Percentiles rank a stretch among this genome's conserved stretches.
Conservation (phyloP, 129 eudicot species). For the Tagetes erecta region DNA sequence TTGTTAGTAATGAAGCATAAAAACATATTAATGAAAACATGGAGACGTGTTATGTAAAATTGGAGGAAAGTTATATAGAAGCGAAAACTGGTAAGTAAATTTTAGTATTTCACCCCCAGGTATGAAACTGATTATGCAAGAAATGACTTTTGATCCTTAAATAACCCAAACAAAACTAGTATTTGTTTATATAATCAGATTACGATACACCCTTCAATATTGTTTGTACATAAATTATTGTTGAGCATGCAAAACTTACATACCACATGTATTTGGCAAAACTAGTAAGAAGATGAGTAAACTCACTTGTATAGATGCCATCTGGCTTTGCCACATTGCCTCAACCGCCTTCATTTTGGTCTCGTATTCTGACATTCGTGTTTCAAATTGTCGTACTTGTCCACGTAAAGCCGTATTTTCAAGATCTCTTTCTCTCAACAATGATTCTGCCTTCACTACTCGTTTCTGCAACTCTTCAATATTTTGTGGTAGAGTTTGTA, state of each 20-base stretch:
- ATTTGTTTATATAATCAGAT: no score
- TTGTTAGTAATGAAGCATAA: no score
- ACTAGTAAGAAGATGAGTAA: neutral
- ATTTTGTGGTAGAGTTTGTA: constrained; percentile 35
- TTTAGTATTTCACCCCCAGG: no score
- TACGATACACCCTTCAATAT: no score
- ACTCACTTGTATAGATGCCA: constrained; percentile 84
- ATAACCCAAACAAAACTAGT: no score
- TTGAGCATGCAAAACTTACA: neutral
- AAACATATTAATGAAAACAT: neutral
- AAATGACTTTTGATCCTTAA: no score
- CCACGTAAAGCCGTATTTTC: constrained; percentile 65
- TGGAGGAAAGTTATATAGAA: neutral
- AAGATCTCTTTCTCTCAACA: constrained; percentile 54
- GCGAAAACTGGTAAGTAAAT: neutral
- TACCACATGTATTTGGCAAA: neutral
- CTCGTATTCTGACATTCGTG: constrained; percentile 72
- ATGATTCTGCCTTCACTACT: constrained; percentile 56
- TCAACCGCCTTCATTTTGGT: constrained; percentile 81
- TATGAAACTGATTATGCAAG: no score
- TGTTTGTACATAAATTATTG: no score
- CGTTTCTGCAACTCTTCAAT: constrained; percentile 68
- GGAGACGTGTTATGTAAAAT: neutral
- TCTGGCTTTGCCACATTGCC: constrained; percentile 87
- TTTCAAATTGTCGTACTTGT: constrained; percentile 60